Conservation (phyloP, 345 rosid genomes). For the Triadica sebifera region DNA sequence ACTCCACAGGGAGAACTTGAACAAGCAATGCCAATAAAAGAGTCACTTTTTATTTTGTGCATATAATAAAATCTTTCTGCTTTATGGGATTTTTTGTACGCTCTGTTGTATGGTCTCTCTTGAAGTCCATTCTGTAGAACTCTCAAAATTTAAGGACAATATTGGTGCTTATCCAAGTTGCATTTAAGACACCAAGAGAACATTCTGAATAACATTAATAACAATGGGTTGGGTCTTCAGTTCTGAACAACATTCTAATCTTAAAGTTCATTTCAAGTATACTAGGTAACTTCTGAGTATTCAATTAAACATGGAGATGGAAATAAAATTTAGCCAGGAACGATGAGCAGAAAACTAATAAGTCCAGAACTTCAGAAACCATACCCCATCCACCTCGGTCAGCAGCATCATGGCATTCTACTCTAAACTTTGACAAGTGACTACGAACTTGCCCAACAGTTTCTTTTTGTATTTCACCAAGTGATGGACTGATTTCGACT, state of each 20-base stretch:
- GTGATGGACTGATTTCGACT: constrained; percentile 89
- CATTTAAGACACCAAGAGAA: background rate
- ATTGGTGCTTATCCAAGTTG: background rate
- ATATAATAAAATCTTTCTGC: background rate
- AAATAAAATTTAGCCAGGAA: background rate
- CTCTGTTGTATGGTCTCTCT: background rate
- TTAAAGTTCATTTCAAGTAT: background rate
- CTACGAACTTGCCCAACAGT: constrained; percentile 82
- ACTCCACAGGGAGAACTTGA: background rate
- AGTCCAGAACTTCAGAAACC: constrained; percentile 4
- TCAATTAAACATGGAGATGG: background rate
- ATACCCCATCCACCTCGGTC: constrained; percentile 89
- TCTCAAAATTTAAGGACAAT: background rate
- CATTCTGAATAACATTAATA: background rate
- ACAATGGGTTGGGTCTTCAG: background rate
- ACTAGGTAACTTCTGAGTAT: background rate
- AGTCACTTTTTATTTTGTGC: background rate
- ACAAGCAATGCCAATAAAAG: background rate
- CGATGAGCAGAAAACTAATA: background rate
- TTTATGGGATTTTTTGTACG: background rate
- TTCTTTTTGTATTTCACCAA: constrained; percentile 79
- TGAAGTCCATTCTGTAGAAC: background rate
- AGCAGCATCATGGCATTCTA: constrained; percentile 91
- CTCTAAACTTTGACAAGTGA: constrained; percentile 78
- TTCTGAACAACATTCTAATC: background rate